phyloP scores from a whole-genome alignment of 148 eudicot genomes.

The Polygonum maritimum region DNA sequence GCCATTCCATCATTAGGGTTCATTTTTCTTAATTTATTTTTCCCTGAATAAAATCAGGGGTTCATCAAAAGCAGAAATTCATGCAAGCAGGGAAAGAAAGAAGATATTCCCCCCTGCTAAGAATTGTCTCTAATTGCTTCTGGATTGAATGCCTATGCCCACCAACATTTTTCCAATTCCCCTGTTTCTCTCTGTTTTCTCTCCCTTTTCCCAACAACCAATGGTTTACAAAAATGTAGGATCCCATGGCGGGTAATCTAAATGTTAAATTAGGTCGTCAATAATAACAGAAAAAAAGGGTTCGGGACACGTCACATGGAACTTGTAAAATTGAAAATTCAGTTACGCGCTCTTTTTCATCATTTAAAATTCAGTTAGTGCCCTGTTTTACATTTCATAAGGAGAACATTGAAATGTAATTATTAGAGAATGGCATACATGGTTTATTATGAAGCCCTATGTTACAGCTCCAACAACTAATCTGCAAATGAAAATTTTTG shows the following conservation, averaged over 20 bases:
- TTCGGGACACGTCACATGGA: not conserved
- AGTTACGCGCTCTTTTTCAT: too few relatives aligned
- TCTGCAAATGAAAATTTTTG: not conserved
- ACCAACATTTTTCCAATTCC: not conserved
- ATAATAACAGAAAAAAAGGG: not conserved
- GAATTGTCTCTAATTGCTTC: conserved; percentile 3
- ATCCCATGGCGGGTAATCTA: conserved; percentile 11
- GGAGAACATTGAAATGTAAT: not conserved
- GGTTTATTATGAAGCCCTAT: not conserved
- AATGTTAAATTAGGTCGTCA: not conserved
- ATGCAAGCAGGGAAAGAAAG: not conserved
- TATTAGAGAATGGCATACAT: not conserved
- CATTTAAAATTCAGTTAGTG: too few relatives aligned
- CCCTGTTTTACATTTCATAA: too few relatives aligned
- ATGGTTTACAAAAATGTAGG: conserved; percentile 25
- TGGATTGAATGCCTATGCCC: not conserved
- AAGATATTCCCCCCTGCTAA: conserved; percentile 26
- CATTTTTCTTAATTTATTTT: not conserved
- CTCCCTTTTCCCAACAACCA: conserved; percentile 11
- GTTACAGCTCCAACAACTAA: not conserved
- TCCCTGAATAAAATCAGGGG: not conserved
- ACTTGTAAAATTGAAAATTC: too few relatives aligned
- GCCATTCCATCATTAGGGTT: conserved; percentile 10
- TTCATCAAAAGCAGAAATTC: not conserved
- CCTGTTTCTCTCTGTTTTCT: not conserved